phyloP scores from a whole-genome alignment of 2,329 filamentous ascomycete species.

The Aspergillus sp. region DNA sequence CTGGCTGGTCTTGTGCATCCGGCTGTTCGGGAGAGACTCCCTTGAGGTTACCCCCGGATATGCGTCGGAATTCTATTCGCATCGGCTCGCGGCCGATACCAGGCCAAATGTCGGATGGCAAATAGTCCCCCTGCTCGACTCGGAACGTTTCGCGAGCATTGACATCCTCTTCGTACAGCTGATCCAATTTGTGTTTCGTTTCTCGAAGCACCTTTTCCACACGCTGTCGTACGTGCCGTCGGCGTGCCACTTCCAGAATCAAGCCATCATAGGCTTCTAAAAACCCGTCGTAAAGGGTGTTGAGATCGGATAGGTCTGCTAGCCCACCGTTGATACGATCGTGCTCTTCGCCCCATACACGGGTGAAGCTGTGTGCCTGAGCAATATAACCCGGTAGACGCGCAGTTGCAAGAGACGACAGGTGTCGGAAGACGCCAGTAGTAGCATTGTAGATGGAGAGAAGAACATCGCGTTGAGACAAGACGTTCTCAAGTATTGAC shows the following conservation, averaged over 20 bases:
- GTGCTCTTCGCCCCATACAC: constrained; percentile 72
- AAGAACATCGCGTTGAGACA: constrained; percentile 62
- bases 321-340: constrained; percentile 68
- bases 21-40: constrained; percentile 16
- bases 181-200: constrained; percentile 73
- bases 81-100: constrained; percentile 64
- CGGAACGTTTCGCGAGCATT: constrained; percentile 75
- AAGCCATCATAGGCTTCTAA: constrained; percentile 80
- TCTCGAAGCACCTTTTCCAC: constrained; percentile 74
- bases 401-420: constrained; percentile 65
- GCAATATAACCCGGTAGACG: constrained; percentile 59
- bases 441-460: constrained; percentile 59
- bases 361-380: constrained; percentile 50
- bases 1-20: constrained; percentile 9
- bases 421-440: constrained; percentile 62
- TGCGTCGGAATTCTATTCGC: constrained; percentile 43
- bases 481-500: constrained; percentile 63
- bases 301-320: constrained; percentile 73
- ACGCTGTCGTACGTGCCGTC: constrained; percentile 70
- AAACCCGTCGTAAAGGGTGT: constrained; percentile 85
- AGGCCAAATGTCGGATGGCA: constrained; percentile 86
- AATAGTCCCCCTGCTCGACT: constrained; percentile 77
- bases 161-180: constrained; percentile 71
- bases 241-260: constrained; percentile 77
- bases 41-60: constrained; percentile 39